phyloP scores from a whole-genome alignment of 169 alveolate genomes.

The Besnoitia besnoiti region DNA sequence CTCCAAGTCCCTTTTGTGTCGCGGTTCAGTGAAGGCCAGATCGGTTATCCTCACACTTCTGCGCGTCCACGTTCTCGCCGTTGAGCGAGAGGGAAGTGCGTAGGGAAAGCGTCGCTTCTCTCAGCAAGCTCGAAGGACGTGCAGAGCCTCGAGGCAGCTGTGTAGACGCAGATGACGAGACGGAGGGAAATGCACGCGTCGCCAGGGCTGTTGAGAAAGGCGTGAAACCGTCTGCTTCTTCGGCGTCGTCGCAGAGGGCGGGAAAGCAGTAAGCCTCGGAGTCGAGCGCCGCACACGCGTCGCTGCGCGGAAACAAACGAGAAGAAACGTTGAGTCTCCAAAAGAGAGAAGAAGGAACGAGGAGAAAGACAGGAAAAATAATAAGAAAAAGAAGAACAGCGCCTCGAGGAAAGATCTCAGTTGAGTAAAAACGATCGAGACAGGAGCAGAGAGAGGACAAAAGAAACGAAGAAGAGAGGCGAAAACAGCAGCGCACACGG shows the following conservation, averaged over 20 bases:
- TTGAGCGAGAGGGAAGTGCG: background rate
- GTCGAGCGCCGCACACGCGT: background rate
- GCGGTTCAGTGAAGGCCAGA: too few relatives aligned
- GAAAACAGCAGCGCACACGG: background rate
- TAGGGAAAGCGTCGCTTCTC: background rate
- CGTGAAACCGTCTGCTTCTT: background rate
- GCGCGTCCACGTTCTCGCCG: background rate
- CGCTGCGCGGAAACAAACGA: background rate
- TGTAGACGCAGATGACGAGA: background rate
- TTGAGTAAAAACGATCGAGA: background rate
- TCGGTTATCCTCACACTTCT: background rate
- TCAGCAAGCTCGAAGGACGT: background rate
- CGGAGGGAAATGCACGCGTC: background rate
- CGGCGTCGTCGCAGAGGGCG: background rate
- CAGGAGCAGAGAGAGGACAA: background rate
- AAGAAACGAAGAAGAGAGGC: background rate
- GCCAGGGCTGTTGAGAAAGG: background rate
- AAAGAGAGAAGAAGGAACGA: background rate
- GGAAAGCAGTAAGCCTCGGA: background rate
- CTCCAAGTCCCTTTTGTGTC: too few relatives aligned
- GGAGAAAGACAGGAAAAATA: background rate
- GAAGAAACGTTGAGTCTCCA: background rate
- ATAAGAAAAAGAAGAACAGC: background rate
- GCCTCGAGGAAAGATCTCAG: background rate
- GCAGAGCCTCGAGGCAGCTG: background rate